Evolutionary conservation across 345 rosid genomes (phyloP).

Genomic region (Arabis hirsuta): DNA sequence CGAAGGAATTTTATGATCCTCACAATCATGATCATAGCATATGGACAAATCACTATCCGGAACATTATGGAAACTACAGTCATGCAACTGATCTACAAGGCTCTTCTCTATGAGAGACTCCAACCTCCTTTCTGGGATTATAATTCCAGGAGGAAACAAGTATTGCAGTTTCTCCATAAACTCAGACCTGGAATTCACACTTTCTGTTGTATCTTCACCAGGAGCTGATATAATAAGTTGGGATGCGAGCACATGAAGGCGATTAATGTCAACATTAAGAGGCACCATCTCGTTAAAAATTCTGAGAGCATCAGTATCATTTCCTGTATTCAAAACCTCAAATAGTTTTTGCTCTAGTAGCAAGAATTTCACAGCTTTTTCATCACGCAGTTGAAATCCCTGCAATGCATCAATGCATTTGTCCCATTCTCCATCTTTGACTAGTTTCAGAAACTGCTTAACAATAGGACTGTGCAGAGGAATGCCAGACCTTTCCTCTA

Average conservation of each 20-base stretch:
- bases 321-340: constrained; percentile 43
- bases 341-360: constrained; percentile 59
- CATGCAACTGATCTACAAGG: constrained; percentile 44
- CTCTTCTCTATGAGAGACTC: constrained; percentile 60
- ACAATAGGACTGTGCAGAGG: constrained; percentile 40
- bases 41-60: constrained; percentile 55
- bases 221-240: constrained; percentile 38
- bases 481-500: constrained; percentile 60
- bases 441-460: constrained; percentile 49
- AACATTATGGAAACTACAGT: constrained; percentile 53
- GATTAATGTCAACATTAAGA: constrained; percentile 43
- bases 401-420: constrained; percentile 50
- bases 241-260: constrained; percentile 52
- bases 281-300: constrained; percentile 57
- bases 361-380: constrained; percentile 48
- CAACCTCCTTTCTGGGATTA: constrained; percentile 58
- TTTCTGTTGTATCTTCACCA: constrained; percentile 11
- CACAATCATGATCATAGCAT: constrained; percentile 53
- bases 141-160: constrained; percentile 52
- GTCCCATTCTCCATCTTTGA: constrained; percentile 57
- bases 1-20: constrained; percentile 52
- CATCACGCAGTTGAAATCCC: constrained; percentile 42
- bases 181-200: constrained; percentile 14
- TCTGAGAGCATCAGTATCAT: constrained; percentile 44
- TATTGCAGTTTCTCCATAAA: constrained; percentile 51